Evolutionary conservation across 2,329 filamentous ascomycete genomes (phyloP).

Genomic region (Talaromyces marneffei): DNA sequence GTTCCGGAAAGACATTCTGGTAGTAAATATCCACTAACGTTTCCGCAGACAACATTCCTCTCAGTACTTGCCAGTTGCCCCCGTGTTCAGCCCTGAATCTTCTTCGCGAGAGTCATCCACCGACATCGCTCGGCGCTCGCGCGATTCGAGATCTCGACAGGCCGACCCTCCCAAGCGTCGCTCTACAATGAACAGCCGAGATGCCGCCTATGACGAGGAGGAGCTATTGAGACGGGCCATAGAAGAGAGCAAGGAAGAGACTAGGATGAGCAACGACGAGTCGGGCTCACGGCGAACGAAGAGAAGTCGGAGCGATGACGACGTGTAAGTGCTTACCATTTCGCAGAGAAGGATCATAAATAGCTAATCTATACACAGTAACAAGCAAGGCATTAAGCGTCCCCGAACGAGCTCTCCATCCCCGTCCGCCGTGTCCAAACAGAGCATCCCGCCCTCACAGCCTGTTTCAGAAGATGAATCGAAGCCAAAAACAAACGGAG

Average conservation of each 20-base stretch:
- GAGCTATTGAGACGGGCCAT: constrained; percentile 82
- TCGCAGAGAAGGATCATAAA: not conserved
- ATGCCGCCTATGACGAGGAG: constrained; percentile 92
- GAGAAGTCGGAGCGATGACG: constrained; percentile 80
- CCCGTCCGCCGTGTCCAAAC: constrained; percentile 51
- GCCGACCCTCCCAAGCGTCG: constrained; percentile 69
- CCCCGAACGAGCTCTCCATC: constrained; percentile 77
- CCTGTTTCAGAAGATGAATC: constrained; percentile 62
- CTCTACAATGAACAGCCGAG: constrained; percentile 95
- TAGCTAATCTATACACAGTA: constrained; percentile 45
- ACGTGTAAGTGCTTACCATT: constrained; percentile 64
- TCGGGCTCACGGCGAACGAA: constrained; percentile 63
- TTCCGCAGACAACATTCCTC: constrained; percentile 55
- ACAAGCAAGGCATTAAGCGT: constrained; percentile 66
- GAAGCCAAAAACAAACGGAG: constrained; percentile 35
- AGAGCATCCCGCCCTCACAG: constrained; percentile 40
- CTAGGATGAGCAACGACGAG: constrained; percentile 47
- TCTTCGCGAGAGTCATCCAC: constrained; percentile 41
- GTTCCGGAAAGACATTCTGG: not conserved
- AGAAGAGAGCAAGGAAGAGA: constrained; percentile 88
- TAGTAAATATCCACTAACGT: constrained; percentile 24
- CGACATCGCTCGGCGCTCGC: constrained; percentile 34
- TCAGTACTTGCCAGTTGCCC: constrained; percentile 56
- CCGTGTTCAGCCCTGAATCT: constrained; percentile 41
- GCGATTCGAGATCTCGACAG: constrained; percentile 42